phyloP scores from a whole-genome alignment of 441 rosid genomes.

The Kokia cookei region DNA sequence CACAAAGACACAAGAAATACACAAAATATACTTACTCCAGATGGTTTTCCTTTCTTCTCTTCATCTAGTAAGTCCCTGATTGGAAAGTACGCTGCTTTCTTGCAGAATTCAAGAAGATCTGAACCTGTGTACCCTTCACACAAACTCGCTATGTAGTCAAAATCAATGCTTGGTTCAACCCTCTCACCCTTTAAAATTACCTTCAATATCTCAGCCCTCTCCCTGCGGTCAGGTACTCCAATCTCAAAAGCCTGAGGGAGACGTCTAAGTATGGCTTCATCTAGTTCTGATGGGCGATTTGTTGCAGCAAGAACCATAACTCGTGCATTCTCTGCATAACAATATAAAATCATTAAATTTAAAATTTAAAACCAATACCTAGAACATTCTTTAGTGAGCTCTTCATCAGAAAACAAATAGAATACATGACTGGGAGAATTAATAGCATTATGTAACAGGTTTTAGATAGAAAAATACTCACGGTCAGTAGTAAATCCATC shows the following conservation, averaged over 20 bases:
- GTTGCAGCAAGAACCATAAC: constrained; percentile 99
- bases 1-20: not conserved
- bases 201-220: constrained; percentile 78
- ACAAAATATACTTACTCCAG: constrained; percentile 42
- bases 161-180: constrained; percentile 58
- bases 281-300: constrained; percentile 94
- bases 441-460: not conserved
- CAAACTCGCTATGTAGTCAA: constrained; percentile 53
- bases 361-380: not conserved
- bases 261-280: constrained; percentile 91
- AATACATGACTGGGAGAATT: not conserved
- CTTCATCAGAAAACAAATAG: not conserved
- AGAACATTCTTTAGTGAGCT: not conserved
- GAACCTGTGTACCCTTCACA: constrained; percentile 89
- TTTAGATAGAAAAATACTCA: constrained; percentile 34
- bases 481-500: constrained; percentile 98
- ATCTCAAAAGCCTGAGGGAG: constrained; percentile 97
- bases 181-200: constrained; percentile 75
- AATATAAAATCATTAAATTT: not conserved
- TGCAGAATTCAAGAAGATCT: constrained; percentile 91
- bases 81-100: constrained; percentile 91
- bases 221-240: constrained; percentile 70
- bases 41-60: constrained; percentile 64
- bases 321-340: constrained; percentile 62
- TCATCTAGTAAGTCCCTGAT: constrained; percentile 75